Percentiles rank a stretch among this genome's conserved stretches.
phyloP scores from a whole-genome alignment of 768 basidiomycete species.

The Amanita muscaria region DNA sequence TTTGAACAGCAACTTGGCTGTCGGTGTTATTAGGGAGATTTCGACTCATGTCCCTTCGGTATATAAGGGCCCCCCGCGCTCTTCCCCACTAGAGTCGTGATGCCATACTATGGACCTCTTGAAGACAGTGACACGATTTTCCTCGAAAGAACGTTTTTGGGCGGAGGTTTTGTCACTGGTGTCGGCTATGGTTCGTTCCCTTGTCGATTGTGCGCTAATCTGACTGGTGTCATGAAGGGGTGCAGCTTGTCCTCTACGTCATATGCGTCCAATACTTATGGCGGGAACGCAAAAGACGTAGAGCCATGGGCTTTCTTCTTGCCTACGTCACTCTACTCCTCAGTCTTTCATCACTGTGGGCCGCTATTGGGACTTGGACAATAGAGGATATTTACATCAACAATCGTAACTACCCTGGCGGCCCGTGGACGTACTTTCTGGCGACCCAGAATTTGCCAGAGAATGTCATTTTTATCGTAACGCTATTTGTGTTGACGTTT shows the following conservation, averaged over 20 bases:
- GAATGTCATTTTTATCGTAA: conserved; percentile 35
- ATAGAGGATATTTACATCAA: conserved; percentile 34
- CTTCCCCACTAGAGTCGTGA: background rate
- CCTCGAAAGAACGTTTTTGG: background rate
- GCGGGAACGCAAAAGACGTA: background rate
- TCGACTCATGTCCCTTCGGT: too few species aligned
- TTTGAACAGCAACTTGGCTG: too few species aligned
- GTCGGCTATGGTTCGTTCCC: background rate
- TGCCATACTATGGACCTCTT: background rate
- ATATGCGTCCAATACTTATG: conserved; percentile 1
- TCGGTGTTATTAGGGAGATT: too few species aligned
- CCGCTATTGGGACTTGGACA: conserved; percentile 30
- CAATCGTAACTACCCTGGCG: conserved; percentile 32
- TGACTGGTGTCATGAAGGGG: background rate
- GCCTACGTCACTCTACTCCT: conserved; percentile 30
- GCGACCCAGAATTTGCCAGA: conserved; percentile 30
- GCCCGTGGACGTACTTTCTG: conserved; percentile 38
- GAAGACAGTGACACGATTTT: conserved; percentile 17
- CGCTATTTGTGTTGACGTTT: conserved; percentile 34
- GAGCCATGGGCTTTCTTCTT: conserved; percentile 15
- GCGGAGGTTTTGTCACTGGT: background rate
- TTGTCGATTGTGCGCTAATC: background rate
- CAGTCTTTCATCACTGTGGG: conserved; percentile 29
- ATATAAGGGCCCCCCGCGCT: too few species aligned
- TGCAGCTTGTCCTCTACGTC: conserved; percentile 1